Conservation (phyloP, 257 asterid genomes). For the Solanum stenotomum region DNA sequence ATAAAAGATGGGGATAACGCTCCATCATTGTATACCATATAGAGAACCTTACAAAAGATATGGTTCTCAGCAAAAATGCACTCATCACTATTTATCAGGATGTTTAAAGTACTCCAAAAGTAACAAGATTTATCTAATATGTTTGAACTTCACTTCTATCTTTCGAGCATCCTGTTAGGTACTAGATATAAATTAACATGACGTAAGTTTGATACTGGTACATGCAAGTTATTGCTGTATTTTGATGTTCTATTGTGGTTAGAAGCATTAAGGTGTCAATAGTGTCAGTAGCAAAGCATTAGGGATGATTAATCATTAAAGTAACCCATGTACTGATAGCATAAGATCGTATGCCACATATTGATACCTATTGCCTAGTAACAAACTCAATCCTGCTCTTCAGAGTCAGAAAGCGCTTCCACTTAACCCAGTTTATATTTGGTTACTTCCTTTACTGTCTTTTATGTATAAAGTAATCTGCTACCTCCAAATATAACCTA, state of each 20-base stretch:
- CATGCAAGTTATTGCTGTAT: neutral
- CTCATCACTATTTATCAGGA: neutral
- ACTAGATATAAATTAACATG: neutral
- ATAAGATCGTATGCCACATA: neutral
- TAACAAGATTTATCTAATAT: neutral
- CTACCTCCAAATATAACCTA: neutral
- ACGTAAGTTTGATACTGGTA: neutral
- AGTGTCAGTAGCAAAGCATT: neutral
- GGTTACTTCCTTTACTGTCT: neutral
- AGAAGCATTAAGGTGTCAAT: neutral
- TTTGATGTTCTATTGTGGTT: neutral
- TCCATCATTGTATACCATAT: neutral
- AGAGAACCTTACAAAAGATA: neutral
- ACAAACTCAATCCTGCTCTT: neutral
- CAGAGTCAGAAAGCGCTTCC: neutral
- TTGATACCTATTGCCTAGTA: neutral
- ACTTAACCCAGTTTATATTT: neutral
- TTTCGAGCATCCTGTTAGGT: neutral
- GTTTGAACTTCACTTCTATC: neutral
- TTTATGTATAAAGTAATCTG: neutral
- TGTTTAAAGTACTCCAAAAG: neutral
- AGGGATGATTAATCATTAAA: neutral
- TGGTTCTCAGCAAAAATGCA: neutral
- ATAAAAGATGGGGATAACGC: neutral
- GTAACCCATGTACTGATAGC: neutral